Conservation (phyloP, 129 eudicot species). For the Centella asiatica region DNA sequence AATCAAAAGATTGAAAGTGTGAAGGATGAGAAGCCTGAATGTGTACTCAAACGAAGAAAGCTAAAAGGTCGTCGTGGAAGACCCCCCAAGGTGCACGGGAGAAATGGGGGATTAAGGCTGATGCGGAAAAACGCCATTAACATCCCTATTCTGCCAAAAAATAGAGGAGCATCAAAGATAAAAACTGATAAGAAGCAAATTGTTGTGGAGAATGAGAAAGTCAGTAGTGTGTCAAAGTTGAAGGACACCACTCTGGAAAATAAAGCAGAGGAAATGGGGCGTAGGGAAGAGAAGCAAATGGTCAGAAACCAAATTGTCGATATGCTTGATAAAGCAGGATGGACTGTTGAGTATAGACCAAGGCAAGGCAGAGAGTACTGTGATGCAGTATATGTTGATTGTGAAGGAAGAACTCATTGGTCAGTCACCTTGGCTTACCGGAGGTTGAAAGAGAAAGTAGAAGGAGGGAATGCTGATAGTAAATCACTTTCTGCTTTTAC, state of each 20-base stretch:
- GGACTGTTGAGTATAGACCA: conserved; percentile 59
- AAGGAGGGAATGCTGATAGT: conserved; percentile 34
- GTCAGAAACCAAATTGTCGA: conserved; percentile 47
- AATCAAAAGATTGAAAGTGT: conserved; percentile 13
- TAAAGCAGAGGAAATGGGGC: conserved; percentile 18
- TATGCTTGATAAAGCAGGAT: conserved; percentile 61
- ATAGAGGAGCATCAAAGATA: conserved; percentile 5
- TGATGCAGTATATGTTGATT: conserved; percentile 63
- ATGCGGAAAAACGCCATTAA: conserved; percentile 5
- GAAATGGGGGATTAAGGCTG: conserved; percentile 10
- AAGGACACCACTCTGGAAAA: conserved; percentile 12
- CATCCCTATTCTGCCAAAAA: conserved; percentile 4
- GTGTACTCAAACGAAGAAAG: conserved; percentile 9
- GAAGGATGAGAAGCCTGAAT: conserved; percentile 1
- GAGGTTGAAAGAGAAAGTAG: conserved; percentile 41
- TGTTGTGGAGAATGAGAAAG: conserved; percentile 11
- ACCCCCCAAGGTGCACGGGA: conserved; percentile 36
- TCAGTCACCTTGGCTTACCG: conserved; percentile 68
- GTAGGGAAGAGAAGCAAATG: conserved; percentile 30
- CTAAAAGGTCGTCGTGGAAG: conserved; percentile 37
- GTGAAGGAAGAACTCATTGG: conserved; percentile 54
- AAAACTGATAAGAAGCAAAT: conserved; percentile 14
- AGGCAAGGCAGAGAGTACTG: conserved; percentile 39
- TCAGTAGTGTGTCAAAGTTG: conserved; percentile 1
- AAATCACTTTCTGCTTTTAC: conserved; percentile 41